Conservation (phyloP, 2,329 filamentous ascomycete species). For the Aspergillus terreus region DNA sequence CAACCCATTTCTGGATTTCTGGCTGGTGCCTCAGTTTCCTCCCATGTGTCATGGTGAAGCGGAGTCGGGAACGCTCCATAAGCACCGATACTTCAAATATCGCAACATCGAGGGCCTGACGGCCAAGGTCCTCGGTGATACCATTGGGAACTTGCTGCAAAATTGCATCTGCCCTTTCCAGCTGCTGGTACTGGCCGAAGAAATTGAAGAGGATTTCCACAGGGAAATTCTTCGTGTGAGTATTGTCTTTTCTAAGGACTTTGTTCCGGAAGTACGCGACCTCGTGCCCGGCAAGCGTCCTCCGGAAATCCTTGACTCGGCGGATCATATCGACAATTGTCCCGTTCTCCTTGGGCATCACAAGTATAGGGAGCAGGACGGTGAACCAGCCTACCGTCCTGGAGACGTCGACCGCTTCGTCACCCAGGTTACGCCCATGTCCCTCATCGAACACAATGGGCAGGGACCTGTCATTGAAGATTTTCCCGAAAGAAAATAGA, state of each 20-base stretch:
- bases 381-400: neutral
- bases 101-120: too few relatives aligned
- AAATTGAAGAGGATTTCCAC: neutral
- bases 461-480: neutral
- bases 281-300: neutral
- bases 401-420: neutral
- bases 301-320: neutral
- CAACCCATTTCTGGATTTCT: neutral
- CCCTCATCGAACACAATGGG: neutral
- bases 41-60: neutral
- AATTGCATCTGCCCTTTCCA: neutral
- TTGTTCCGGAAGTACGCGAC: neutral
- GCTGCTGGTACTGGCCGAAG: neutral
- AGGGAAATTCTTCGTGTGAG: neutral
- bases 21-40: neutral
- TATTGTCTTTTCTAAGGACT: neutral
- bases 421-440: neutral
- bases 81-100: neutral
- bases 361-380: neutral
- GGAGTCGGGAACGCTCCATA: neutral
- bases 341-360: neutral
- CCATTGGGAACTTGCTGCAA: neutral
- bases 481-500: neutral
- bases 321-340: neutral
- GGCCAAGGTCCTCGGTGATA: neutral